These are phyloP conservation scores for Chrysanthemum seticuspe DNA, from an alignment of 129 eudicot genomes.

Conservation along the genomic window DNA sequence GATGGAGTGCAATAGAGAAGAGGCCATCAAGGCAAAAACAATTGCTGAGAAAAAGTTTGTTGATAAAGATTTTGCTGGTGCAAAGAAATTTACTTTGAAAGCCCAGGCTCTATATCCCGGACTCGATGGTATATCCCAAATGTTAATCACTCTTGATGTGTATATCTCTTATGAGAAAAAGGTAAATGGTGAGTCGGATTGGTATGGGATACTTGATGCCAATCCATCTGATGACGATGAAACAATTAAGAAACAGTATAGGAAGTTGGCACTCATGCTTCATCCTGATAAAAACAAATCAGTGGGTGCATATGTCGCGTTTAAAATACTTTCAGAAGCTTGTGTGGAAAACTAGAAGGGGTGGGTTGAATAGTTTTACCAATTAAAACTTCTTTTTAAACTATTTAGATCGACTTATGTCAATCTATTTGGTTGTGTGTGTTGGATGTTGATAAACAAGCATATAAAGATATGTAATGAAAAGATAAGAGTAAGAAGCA, in stretches of 20 bases:
- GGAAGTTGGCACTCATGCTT: conserved; percentile 57
- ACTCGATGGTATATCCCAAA: conserved; percentile 64
- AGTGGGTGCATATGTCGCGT: conserved; percentile 80
- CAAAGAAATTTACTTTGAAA: conserved; percentile 61
- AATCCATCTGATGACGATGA: conserved; percentile 61
- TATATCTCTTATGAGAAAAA: conserved; percentile 63
- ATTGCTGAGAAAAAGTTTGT: conserved; percentile 63
- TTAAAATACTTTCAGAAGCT: conserved; percentile 62
- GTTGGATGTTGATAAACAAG: too few species aligned
- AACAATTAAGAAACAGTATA: conserved; percentile 49
- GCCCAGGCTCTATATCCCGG: conserved; percentile 73
- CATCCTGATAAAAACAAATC: conserved; percentile 86
- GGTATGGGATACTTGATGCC: conserved; percentile 74
- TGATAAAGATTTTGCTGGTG: conserved; percentile 59
- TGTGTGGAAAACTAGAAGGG: too few species aligned
- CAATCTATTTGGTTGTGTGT: too few species aligned
- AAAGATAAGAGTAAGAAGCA: too few species aligned
- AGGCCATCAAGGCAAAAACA: conserved; percentile 60
- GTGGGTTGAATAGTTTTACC: too few species aligned
- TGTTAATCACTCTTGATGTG: conserved; percentile 53
- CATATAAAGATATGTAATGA: too few species aligned
- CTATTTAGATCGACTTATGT: too few species aligned
- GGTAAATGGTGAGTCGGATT: conserved; percentile 65
- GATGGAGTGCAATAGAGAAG: conserved; percentile 90
- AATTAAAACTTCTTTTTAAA: too few species aligned